phyloP scores from a whole-genome alignment of 306 rosid species.

The Prunus dulcis region DNA sequence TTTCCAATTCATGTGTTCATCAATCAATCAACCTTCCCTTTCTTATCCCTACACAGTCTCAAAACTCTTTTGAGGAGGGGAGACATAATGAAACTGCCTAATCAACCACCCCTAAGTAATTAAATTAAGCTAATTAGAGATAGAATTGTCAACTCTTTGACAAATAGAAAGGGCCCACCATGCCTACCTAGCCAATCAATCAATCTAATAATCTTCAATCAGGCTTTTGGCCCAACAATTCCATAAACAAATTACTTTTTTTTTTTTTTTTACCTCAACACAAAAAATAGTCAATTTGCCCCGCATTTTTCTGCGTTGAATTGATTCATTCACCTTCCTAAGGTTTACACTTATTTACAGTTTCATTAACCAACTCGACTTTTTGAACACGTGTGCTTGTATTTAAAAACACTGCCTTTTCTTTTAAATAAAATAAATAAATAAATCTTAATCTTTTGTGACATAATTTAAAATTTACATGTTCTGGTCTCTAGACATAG shows the following conservation, averaged over 20 bases:
- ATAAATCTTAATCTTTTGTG: too few species aligned
- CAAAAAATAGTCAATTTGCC: neutral
- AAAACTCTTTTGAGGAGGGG: too few species aligned
- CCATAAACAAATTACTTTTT: neutral
- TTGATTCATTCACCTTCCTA: neutral
- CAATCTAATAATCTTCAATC: neutral
- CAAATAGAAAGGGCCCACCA: neutral
- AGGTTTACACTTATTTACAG: neutral
- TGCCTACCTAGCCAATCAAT: neutral
- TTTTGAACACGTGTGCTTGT: neutral
- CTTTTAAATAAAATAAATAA: too few species aligned
- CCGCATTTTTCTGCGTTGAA: neutral
- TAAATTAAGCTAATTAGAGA: neutral
- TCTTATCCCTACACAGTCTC: neutral
- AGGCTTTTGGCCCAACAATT: neutral
- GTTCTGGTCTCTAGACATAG: neutral
- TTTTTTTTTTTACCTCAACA: neutral
- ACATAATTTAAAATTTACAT: neutral
- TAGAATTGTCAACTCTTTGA: neutral
- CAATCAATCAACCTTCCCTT: neutral
- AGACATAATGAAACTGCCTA: neutral
- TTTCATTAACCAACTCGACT: neutral
- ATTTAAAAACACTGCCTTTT: neutral
- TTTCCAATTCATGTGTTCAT: too few species aligned
- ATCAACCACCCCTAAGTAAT: neutral